phyloP scores from a whole-genome alignment of 140 eudicot species.

The Stevia rebaudiana region DNA sequence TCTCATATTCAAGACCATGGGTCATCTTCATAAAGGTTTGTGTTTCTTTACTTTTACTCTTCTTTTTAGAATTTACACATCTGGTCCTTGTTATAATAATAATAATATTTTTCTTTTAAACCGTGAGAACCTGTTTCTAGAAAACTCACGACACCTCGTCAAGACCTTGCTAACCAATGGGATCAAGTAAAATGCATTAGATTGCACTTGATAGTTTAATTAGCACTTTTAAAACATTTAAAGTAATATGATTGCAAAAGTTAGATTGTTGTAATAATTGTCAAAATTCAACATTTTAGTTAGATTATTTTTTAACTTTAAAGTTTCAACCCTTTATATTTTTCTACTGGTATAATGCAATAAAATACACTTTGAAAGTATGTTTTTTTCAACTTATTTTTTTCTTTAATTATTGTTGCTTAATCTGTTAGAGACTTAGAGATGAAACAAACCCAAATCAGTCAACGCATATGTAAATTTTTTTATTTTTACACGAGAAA shows the following conservation, averaged over 20 bases:
- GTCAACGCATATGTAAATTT: background rate
- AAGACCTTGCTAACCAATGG: too few species aligned
- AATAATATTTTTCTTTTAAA: background rate
- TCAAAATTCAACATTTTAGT: background rate
- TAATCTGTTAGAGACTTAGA: background rate
- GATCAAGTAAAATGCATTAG: too few species aligned
- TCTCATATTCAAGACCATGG: slow-evolving; percentile 43
- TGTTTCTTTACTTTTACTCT: background rate
- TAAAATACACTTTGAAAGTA: background rate
- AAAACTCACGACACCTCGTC: too few species aligned
- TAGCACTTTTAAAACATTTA: too few species aligned
- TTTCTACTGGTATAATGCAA: too few species aligned
- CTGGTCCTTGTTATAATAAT: background rate
- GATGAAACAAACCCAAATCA: background rate
- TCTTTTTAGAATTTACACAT: background rate
- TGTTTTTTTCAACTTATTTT: background rate
- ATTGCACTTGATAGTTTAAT: too few species aligned
- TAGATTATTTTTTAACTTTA: too few species aligned
- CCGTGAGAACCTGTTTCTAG: too few species aligned
- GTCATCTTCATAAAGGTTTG: slow-evolving; percentile 33
- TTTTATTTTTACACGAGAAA: background rate
- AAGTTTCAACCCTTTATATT: background rate
- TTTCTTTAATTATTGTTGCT: background rate
- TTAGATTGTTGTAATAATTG: background rate
- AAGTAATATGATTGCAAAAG: background rate